Evolutionary conservation across 169 alveolate species (phyloP).

Genomic region (Plasmodium gonderi): DNA sequence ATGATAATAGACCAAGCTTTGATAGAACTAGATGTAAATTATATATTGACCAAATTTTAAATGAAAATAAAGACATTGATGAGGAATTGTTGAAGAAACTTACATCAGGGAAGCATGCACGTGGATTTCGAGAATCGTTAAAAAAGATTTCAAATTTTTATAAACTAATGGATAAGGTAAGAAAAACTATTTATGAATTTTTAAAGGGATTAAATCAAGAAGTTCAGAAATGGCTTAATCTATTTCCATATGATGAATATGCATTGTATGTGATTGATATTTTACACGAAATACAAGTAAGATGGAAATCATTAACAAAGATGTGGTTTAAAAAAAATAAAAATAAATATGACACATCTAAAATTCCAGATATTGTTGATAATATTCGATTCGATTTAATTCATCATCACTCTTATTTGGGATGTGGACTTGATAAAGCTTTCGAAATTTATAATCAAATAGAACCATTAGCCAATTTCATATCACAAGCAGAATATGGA

Average conservation of each 20-base stretch:
- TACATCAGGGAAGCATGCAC: slow-evolving; percentile 52
- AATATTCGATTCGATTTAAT: slow-evolving; percentile 88
- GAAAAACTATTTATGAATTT: slow-evolving; percentile 76
- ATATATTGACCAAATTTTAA: slow-evolving; percentile 36
- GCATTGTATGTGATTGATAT: slow-evolving; percentile 80
- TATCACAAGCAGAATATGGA: slow-evolving; percentile 88
- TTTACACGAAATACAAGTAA: slow-evolving; percentile 74
- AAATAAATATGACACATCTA: slow-evolving; percentile 84
- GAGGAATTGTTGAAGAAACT: slow-evolving; percentile 73
- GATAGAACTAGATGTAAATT: slow-evolving; percentile 80
- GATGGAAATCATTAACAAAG: slow-evolving; percentile 79
- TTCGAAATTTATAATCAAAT: slow-evolving; percentile 81
- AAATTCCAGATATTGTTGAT: slow-evolving; percentile 89
- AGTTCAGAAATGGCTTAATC: slow-evolving; percentile 80
- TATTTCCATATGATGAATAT: slow-evolving; percentile 83
- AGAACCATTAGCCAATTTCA: slow-evolving; percentile 79
- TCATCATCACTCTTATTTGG: slow-evolving; percentile 86
- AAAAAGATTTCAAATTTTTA: slow-evolving; percentile 50
- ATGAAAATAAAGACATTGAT: slow-evolving; percentile 35
- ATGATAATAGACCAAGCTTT: slow-evolving; percentile 78
- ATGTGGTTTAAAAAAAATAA: slow-evolving; percentile 76
- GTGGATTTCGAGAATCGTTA: slow-evolving; percentile 70
- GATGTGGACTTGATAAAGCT: slow-evolving; percentile 82
- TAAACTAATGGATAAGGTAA: slow-evolving; percentile 61
- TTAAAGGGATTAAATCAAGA: slow-evolving; percentile 79